phyloP scores from a whole-genome alignment of 805 yeast genomes.

The Ogataea degrootiae region DNA sequence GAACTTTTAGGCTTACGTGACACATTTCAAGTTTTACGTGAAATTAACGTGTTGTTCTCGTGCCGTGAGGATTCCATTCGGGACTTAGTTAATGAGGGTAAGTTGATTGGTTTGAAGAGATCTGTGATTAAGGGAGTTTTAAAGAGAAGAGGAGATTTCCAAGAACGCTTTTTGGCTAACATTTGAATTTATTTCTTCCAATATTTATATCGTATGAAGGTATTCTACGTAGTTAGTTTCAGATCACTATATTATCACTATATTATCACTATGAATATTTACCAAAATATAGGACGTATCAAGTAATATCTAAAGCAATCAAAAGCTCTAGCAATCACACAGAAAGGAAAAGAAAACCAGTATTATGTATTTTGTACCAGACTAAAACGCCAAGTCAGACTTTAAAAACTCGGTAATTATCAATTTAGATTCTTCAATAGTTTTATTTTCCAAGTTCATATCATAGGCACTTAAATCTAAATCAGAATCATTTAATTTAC shows the following conservation, averaged over 20 bases:
- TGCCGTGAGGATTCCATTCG: conserved; percentile 77
- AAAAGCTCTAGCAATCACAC: too few species aligned
- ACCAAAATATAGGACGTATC: too few species aligned
- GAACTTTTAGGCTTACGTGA: too few species aligned
- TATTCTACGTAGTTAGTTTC: too few species aligned
- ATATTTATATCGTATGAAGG: too few species aligned
- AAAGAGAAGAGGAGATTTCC: conserved; percentile 65
- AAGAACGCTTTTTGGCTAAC: conserved; percentile 35
- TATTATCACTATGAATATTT: too few species aligned
- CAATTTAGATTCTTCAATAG: not conserved
- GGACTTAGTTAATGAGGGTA: conserved; percentile 79
- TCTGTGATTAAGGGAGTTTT: conserved; percentile 61
- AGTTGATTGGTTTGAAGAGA: conserved; percentile 60
- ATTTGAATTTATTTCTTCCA: too few species aligned
- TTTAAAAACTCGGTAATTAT: not conserved
- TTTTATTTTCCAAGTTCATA: conserved; percentile 1
- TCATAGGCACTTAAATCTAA: conserved; percentile 9
- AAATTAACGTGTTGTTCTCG: conserved; percentile 77
- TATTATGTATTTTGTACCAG: not conserved
- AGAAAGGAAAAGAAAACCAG: not conserved
- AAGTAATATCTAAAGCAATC: too few species aligned
- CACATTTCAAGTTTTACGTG: conserved; percentile 46
- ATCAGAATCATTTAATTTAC: conserved; percentile 7
- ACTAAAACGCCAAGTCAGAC: not conserved
- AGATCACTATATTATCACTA: too few species aligned